Base-by-base conservation (phyloP, 495 filamentous ascomycete species). In the Apodospora peruviana region DNA sequence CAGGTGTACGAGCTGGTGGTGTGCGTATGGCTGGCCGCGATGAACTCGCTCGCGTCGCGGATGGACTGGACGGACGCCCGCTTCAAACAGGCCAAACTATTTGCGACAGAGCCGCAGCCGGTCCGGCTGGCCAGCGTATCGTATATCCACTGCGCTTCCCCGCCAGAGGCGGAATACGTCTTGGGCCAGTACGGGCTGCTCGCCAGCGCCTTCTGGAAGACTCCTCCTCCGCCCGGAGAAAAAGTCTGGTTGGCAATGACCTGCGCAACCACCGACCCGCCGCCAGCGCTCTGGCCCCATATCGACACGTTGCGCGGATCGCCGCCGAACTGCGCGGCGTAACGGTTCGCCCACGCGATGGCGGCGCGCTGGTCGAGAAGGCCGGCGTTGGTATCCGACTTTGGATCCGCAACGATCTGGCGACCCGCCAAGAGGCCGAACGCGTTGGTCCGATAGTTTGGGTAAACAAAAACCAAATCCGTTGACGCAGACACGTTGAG, bases 111-210 rank as follows among this genome's bases (percentile, higher is more conserved):
- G 3, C 58, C 59, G 54, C 79, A 82, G 2, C 74, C 74, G 0
- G 72, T 76, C 10, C 72, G 51, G 35, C 67, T 64, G 1, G 61
- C 69, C 11, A 78, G 44, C 12, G 67, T 59, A 40, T 68, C 54
- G 50, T 78, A 81, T 1, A 79, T 68, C 14, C 48, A 70, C 48
- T 82, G 72, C 2, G 76, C 66, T 49, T 79, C 66, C 5, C 70
- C 64, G 2, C 60, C 59, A 40, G 80, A 65, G 52, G 75, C 76
- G 4, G 51, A 46, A 57, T 83, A 82, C 12, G 75, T 79, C 54
- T 76, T 79, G 0, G 77, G 77, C 80, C 80, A 83, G 57, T 80
- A 85, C 0, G 80, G 81, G 2, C 72, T 77, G 47, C 73, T 78
- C 4, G 76, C 76, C n/a, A 83, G 68, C 0, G 80, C 81, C 52